These are phyloP conservation scores for Hypoxylon lienhwacheense DNA, from an alignment of 495 filamentous ascomycete species.

Conservation along the genomic window DNA sequence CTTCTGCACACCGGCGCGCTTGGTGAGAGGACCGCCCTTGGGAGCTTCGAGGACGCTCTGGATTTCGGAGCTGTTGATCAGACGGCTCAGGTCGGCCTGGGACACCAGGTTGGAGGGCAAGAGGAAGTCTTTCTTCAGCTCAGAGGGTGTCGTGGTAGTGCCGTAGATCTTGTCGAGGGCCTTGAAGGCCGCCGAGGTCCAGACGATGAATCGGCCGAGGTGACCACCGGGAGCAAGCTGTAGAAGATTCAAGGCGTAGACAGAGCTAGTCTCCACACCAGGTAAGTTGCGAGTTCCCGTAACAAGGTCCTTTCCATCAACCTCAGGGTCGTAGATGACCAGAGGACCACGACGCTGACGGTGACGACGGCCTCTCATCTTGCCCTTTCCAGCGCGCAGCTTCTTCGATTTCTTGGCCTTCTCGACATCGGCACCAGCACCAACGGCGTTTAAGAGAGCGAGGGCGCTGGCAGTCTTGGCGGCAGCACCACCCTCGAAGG, in stretches of 20 bases:
- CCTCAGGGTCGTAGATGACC: slow-evolving; percentile 90
- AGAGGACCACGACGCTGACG: slow-evolving; percentile 96
- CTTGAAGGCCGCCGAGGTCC: slow-evolving; percentile 95
- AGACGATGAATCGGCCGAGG: slow-evolving; percentile 98
- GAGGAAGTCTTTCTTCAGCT: slow-evolving; percentile 97
- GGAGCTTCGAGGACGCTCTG: slow-evolving; percentile 88
- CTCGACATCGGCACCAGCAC: slow-evolving; percentile 84
- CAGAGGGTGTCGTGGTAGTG: slow-evolving; percentile 76
- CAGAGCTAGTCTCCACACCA: slow-evolving; percentile 94
- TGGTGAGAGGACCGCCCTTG: slow-evolving; percentile 85
- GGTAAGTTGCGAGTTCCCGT: slow-evolving; percentile 96
- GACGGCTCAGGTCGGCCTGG: slow-evolving; percentile 89
- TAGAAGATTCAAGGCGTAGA: slow-evolving; percentile 95
- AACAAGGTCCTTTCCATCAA: slow-evolving; percentile 88
- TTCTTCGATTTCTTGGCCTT: slow-evolving; percentile 94
- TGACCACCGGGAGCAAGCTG: slow-evolving; percentile 98
- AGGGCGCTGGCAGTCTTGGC: slow-evolving; percentile 89
- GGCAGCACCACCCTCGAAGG: slow-evolving; percentile 73
- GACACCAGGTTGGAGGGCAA: slow-evolving; percentile 84
- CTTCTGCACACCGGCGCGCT: slow-evolving; percentile 92
- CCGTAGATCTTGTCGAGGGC: slow-evolving; percentile 96
- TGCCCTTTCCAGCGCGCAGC: slow-evolving; percentile 96
- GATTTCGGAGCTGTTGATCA: slow-evolving; percentile 99
- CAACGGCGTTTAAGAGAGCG: slow-evolving; percentile 81
- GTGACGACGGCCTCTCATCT: slow-evolving; percentile 91